Base-by-base conservation (phyloP, 1,139 yeast species). In the Geotrichum fermentans region DNA sequence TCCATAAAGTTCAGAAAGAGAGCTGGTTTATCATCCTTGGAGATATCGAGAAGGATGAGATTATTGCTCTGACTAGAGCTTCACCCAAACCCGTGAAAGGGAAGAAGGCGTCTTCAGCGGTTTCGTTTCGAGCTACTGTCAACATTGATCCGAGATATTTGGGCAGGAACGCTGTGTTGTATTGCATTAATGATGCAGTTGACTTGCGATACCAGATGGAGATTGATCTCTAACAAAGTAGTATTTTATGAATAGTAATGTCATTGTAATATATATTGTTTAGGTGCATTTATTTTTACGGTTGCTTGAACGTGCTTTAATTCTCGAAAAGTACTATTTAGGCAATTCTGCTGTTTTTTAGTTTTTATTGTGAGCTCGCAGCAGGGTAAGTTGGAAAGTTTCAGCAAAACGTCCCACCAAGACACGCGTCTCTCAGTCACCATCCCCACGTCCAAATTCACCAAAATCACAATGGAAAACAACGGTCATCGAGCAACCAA, bases 1-100 rank as follows among this genome's bases (percentile, higher is more conserved):
- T 86, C 69, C 96, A 96, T 42, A 90, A 92, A 65, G 73, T 83
- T 1, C 99, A 94, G 67, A 83, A 90, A 59, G 98, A 92, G 64
- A 80, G 95, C 0, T 94, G 98, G 98, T 87, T 92, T 65, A 75
- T 83, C 8, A 77, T 90, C 45, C 67, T 83, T 7, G 76, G 79
- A 57, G 77, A 80, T 16, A 56, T 51, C 8, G 66, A 58, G 18
- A 45, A 44, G 4, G 62, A 57, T 26, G 55, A 55, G 8, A 47
- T 63, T 1, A 39, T 53, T 14, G 56, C 60, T 1, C 51, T 63
- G 4, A 58, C 62, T 30, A 56, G 67, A 22, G 55, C 56, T 20
- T 53, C 58, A 18, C 50, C 54, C 10, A 47, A 43, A 6, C 49
- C 52, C 3, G 22, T 45, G 3, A 43, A 45, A 2, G 55, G 56